These are phyloP conservation scores for Primulina tabacum DNA, from an alignment of 257 asterid species.

Conservation along the genomic window DNA sequence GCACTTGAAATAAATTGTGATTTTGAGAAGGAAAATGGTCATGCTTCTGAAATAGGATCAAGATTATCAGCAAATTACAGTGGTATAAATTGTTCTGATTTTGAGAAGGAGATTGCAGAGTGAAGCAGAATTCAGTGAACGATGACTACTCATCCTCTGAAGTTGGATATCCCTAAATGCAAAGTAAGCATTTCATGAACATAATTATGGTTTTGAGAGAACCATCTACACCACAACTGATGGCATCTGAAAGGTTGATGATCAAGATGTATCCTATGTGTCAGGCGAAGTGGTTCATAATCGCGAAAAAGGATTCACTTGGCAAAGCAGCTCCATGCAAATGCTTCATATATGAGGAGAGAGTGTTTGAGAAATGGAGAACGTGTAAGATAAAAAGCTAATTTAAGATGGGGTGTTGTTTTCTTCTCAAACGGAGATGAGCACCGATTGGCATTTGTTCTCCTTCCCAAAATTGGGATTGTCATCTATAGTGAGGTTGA, in stretches of 20 bases:
- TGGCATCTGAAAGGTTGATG: not conserved
- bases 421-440: not conserved
- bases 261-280: not conserved
- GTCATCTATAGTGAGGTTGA: not conserved
- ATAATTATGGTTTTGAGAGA: not conserved
- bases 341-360: not conserved
- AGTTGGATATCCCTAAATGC: slow-evolving; percentile 1
- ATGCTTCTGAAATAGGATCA: not conserved
- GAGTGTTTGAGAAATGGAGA: not conserved
- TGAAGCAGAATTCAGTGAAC: slow-evolving; percentile 28
- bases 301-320: not conserved
- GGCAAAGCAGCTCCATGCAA: not conserved
- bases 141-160: slow-evolving; percentile 27
- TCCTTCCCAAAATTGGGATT: not conserved
- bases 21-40: not conserved
- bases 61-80: not conserved
- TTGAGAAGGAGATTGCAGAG: slow-evolving; percentile 10
- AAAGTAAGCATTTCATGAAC: slow-evolving; percentile 20
- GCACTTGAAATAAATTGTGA: slow-evolving; percentile 42
- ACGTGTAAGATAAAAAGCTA: not conserved
- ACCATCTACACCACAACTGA: too few species aligned
- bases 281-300: not conserved
- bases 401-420: not conserved
- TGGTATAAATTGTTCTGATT: not conserved
- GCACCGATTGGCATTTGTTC: not conserved